Percentiles rank a stretch among this genome's conserved stretches.
phyloP scores from a whole-genome alignment of 23 red algal genomes.

The Gracilaria domingensis region DNA sequence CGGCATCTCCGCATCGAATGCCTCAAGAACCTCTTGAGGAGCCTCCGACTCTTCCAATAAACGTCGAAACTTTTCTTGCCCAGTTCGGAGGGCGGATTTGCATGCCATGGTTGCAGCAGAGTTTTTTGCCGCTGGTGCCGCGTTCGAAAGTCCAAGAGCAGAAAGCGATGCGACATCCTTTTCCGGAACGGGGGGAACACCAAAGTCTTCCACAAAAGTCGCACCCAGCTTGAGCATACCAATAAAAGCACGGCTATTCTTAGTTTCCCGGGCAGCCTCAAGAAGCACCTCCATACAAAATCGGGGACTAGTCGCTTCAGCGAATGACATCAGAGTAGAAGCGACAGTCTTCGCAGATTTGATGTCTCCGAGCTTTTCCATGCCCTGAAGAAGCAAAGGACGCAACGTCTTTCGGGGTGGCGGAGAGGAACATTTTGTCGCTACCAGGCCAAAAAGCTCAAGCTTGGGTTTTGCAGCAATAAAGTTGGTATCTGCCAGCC shows the following conservation, averaged over 20 bases:
- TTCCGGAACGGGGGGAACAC: constrained; percentile 60
- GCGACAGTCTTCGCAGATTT: constrained; percentile 58
- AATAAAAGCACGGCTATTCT: constrained; percentile 73
- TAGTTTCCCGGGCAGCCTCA: constrained; percentile 58
- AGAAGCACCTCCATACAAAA: constrained; percentile 45
- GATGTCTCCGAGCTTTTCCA: constrained; percentile 78
- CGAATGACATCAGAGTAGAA: constrained; percentile 50
- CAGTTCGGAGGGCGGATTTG: constrained; percentile 34
- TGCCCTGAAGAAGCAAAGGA: constrained; percentile 40
- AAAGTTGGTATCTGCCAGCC: constrained; percentile 75
- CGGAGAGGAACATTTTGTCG: constrained; percentile 39
- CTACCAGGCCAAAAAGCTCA: constrained; percentile 60
- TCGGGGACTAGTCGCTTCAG: constrained; percentile 63
- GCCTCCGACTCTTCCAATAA: constrained; percentile 12
- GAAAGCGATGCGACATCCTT: constrained; percentile 26
- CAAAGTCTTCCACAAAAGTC: constrained; percentile 72
- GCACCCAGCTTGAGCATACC: constrained; percentile 67
- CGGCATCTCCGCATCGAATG: constrained; percentile 54
- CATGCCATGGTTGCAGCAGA: constrained; percentile 60
- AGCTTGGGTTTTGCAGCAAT: constrained; percentile 75
- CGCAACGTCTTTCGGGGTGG: constrained; percentile 63
- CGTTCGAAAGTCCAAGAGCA: constrained; percentile 38
- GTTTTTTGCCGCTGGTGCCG: constrained; percentile 62
- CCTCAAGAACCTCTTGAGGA: constrained; percentile 44
- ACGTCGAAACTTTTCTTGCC: constrained; percentile 43